Base-by-base conservation (phyloP, 352 stramenopile genomes). In the Globisporangium cystogenes region DNA sequence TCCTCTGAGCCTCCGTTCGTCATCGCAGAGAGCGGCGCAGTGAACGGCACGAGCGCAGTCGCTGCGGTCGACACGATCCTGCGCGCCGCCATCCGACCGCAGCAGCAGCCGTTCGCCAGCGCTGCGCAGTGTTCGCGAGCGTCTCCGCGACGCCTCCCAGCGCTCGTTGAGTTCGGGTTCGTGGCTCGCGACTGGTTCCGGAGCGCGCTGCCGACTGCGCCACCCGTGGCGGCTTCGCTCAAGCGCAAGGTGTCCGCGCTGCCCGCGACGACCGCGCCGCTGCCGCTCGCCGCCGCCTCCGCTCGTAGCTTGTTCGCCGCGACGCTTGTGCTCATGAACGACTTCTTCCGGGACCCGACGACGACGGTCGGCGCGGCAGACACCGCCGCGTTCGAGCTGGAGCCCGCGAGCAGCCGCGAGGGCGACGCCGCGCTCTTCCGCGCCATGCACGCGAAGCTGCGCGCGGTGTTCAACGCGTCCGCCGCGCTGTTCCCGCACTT, bases 141-240 rank as follows among this genome's bases (percentile, higher is more conserved):
- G 3, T 90, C 80, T 1, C 73, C 80, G 1, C 49, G 67, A 54
- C 57, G 62, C 16, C 56, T 88, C 2, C 66, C 70, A 15, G 65
- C 67, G 2, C 56, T 65, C 18, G 39, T 86, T 12, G 64, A 72
- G 21, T 90, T 80, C 35, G 80, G 68, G 0, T 88, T 87, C 45
- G 52, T 70, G 4, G 74, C 75, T 14, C 65, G 59, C 7, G 27
- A 55, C 10, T 90, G 80, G 80, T 64, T 86, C 21, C 48, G 39
- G 3, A 42, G 68, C 10, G 48, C 79, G 27, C 44, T 76, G 3
- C 61, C 70, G 7, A 69, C 56, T 48, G 62, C 68, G 6, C 65
- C 63, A 6, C 56, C 59, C 24, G 58, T 33, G 1, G 40, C 40
- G 6, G 56, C n/a, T 20, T 53, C 50, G 0, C 41, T 77, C 11